Evolutionary conservation across 106 monocot genomes (phyloP).

Genomic region (Gastrodia elata): DNA sequence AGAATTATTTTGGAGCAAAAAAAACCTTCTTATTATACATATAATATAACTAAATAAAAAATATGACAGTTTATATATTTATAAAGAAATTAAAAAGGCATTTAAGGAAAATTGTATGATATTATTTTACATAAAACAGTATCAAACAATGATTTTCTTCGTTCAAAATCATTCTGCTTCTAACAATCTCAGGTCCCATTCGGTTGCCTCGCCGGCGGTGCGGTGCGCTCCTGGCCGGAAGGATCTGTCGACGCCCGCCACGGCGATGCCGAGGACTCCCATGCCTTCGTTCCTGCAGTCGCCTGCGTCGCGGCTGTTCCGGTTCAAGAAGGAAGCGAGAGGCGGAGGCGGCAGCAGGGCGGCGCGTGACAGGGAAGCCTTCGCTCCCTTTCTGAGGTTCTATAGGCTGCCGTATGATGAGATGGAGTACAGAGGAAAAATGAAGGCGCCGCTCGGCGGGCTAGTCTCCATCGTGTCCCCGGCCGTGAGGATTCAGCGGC

Average conservation of each 20-base stretch:
- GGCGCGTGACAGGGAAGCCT: conserved; percentile 28
- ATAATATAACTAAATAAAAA: too few relatives aligned
- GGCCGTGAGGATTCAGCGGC: conserved; percentile 21
- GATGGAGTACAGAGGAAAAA: conserved; percentile 67
- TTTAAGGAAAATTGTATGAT: too few relatives aligned
- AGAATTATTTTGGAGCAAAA: too few relatives aligned
- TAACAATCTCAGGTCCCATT: conserved; percentile 50
- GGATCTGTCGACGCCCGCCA: conserved; percentile 38
- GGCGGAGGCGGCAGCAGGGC: conserved; percentile 8
- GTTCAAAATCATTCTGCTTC: too few relatives aligned
- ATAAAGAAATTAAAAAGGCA: too few relatives aligned
- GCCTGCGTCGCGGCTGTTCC: conserved; percentile 40
- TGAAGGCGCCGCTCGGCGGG: conserved; percentile 81
- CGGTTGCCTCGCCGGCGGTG: conserved; percentile 50
- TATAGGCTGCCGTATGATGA: conserved; percentile 82
- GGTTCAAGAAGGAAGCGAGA: conserved; percentile 27
- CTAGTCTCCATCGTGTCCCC: conserved; percentile 74
- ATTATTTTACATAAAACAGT: too few relatives aligned
- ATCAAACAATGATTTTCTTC: too few relatives aligned
- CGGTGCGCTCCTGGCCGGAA: conserved; percentile 7
- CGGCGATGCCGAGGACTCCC: conserved; percentile 42
- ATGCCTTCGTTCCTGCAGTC: conserved; percentile 80
- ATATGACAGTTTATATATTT: too few relatives aligned
- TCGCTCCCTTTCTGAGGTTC: conserved; percentile 49
- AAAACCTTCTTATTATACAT: too few relatives aligned